These are phyloP conservation scores for Boletus tylopilopsis DNA, from an alignment of 768 basidiomycete genomes.

Conservation along the genomic window DNA sequence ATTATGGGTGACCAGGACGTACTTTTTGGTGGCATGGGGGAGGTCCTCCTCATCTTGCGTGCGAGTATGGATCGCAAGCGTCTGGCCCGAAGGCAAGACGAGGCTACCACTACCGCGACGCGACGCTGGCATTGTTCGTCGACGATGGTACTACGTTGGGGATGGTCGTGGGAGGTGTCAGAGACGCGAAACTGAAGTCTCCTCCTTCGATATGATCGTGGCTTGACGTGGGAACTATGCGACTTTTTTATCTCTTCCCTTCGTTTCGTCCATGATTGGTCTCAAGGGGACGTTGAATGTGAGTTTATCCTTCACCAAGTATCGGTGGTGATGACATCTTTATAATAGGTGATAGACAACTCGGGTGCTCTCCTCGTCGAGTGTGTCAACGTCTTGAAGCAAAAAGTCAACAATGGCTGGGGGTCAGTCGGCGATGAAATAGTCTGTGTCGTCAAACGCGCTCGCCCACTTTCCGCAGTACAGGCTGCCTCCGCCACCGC, in stretches of 20 bases:
- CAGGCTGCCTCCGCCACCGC: slow-evolving; percentile 68
- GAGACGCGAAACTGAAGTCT: slow-evolving; percentile 17
- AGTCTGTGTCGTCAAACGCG: slow-evolving; percentile 90
- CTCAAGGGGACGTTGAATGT: slow-evolving; percentile 92
- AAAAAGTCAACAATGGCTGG: slow-evolving; percentile 94
- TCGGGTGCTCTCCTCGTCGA: slow-evolving; percentile 92
- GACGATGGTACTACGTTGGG: not conserved
- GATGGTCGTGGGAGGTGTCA: slow-evolving; percentile 17
- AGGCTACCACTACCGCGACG: slow-evolving; percentile 78
- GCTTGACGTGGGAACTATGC: slow-evolving; percentile 24
- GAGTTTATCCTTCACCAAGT: slow-evolving; percentile 19
- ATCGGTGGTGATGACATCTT: not conserved
- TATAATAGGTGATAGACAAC: slow-evolving; percentile 85
- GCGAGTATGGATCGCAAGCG: slow-evolving; percentile 82
- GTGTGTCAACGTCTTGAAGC: slow-evolving; percentile 94
- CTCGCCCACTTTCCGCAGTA: slow-evolving; percentile 73
- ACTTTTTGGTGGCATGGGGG: slow-evolving; percentile 94
- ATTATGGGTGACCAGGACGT: slow-evolving; percentile 21
- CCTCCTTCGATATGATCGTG: slow-evolving; percentile 5
- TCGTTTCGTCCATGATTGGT: slow-evolving; percentile 68
- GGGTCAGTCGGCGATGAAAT: slow-evolving; percentile 94
- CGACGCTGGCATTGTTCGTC: slow-evolving; percentile 54
- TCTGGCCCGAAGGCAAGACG: slow-evolving; percentile 68
- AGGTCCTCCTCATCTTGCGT: slow-evolving; percentile 85
- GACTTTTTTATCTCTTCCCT: slow-evolving; percentile 14